Conservation (phyloP, 164 flowering plant genomes). For the Macadamia tetraphylla region DNA sequence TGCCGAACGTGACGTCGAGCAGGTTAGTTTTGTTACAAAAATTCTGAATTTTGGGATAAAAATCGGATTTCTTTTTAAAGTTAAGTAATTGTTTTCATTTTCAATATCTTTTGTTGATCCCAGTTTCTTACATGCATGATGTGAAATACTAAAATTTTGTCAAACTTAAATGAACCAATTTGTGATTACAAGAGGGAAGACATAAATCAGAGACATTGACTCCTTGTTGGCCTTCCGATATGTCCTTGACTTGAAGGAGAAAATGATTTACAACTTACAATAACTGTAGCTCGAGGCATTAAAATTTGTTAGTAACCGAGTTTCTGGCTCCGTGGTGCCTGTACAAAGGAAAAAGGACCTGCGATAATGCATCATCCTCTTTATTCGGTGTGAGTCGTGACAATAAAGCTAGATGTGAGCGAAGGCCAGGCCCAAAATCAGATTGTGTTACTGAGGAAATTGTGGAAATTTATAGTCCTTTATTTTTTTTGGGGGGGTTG, state of each 20-base stretch:
- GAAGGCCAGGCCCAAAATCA: too few species aligned
- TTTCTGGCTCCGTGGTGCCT: too few species aligned
- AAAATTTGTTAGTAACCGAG: not conserved
- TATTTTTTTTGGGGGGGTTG: too few species aligned
- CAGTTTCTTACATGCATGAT: not conserved
- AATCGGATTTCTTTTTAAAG: not conserved
- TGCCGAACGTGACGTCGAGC: conserved; percentile 78
- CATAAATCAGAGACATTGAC: not conserved
- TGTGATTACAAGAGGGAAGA: too few species aligned
- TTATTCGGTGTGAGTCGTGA: too few species aligned
- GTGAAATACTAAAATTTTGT: not conserved
- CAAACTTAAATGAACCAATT: not conserved
- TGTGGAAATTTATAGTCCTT: too few species aligned
- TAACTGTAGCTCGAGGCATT: not conserved
- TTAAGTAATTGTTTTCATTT: not conserved
- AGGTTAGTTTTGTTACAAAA: conserved; percentile 36
- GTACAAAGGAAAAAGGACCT: too few species aligned
- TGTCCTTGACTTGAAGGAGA: too few species aligned
- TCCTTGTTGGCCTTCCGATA: not conserved
- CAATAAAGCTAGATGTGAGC: too few species aligned
- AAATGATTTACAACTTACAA: too few species aligned
- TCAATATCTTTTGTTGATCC: conserved; percentile 1
- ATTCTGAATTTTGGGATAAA: not conserved
- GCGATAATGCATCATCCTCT: too few species aligned
- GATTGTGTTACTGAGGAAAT: too few species aligned